phyloP scores from a whole-genome alignment of 108 stramenopile species.

The Cyclotella choctawhatcheeana region DNA sequence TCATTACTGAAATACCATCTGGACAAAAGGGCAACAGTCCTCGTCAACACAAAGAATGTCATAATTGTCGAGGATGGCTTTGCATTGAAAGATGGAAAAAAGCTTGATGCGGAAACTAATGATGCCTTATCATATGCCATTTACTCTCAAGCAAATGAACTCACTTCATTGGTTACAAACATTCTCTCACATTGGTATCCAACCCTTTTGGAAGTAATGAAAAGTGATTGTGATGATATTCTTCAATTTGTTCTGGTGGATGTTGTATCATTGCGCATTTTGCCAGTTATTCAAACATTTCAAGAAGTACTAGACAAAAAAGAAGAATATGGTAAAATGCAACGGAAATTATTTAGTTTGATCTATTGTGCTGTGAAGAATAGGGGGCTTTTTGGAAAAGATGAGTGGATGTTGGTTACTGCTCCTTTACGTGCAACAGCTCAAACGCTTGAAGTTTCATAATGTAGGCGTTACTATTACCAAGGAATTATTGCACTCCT shows the following conservation, averaged over 20 bases:
- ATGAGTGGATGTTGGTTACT: constrained; percentile 56
- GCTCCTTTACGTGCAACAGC: constrained; percentile 72
- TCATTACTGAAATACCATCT: constrained; percentile 31
- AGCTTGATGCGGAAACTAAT: constrained; percentile 25
- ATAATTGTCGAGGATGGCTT: background rate
- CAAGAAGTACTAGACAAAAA: constrained; percentile 6
- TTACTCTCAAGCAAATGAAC: constrained; percentile 40
- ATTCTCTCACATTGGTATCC: constrained; percentile 65
- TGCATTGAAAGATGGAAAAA: constrained; percentile 28
- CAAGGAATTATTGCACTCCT: too few relatives aligned
- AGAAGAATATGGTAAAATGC: too few relatives aligned
- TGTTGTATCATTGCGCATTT: constrained; percentile 52
- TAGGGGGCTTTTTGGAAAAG: constrained; percentile 53
- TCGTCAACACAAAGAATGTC: constrained; percentile 38
- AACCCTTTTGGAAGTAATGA: constrained; percentile 3
- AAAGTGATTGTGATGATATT: constrained; percentile 15
- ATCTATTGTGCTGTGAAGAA: constrained; percentile 50
- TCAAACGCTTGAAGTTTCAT: constrained; percentile 38
- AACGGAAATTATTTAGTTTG: constrained; percentile 30
- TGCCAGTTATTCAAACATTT: constrained; percentile 39
- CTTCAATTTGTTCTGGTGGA: constrained; percentile 57
- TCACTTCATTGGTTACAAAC: constrained; percentile 54
- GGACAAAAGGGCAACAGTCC: constrained; percentile 52
- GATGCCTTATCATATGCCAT: constrained; percentile 50
- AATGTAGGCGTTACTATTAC: too few relatives aligned